These are phyloP conservation scores for Cadophora sp. DNA, from an alignment of 2,329 filamentous ascomycete species.

Conservation along the genomic window DNA sequence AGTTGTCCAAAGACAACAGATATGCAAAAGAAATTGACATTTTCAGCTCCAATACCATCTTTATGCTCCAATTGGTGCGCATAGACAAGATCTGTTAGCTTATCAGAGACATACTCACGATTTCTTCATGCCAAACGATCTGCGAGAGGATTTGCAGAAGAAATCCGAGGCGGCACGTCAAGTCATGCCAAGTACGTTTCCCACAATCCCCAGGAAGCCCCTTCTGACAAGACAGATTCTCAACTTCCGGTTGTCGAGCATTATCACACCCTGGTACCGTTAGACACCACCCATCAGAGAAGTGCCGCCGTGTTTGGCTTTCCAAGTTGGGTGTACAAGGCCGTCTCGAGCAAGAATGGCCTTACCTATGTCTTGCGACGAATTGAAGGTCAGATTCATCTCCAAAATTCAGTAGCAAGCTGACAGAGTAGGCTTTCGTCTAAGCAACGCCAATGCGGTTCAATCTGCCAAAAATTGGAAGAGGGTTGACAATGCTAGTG, in stretches of 20 bases:
- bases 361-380: constrained; percentile 86
- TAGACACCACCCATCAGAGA: constrained; percentile 83
- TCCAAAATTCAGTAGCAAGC: neutral
- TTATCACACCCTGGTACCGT: constrained; percentile 89
- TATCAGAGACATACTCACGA: constrained; percentile 90
- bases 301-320: constrained; percentile 83
- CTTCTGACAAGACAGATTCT: constrained; percentile 54
- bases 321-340: constrained; percentile 95
- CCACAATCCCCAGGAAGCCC: neutral
- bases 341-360: constrained; percentile 85
- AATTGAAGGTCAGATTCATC: constrained; percentile 68
- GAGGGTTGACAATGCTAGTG: constrained; percentile 77
- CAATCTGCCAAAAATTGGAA: constrained; percentile 89
- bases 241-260: constrained; percentile 82
- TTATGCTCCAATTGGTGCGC: constrained; percentile 86
- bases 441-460: constrained; percentile 90
- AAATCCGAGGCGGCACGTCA: constrained; percentile 87
- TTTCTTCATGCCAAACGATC: constrained; percentile 86
- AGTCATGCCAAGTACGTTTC: constrained; percentile 73
- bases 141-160: constrained; percentile 88
- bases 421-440: constrained; percentile 68
- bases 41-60: constrained; percentile 85
- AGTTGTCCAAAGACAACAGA: constrained; percentile 37
- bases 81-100: constrained; percentile 78
- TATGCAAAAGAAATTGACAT: constrained; percentile 34